These are phyloP conservation scores for Linum tenue DNA, from an alignment of 345 rosid species.

Conservation along the genomic window DNA sequence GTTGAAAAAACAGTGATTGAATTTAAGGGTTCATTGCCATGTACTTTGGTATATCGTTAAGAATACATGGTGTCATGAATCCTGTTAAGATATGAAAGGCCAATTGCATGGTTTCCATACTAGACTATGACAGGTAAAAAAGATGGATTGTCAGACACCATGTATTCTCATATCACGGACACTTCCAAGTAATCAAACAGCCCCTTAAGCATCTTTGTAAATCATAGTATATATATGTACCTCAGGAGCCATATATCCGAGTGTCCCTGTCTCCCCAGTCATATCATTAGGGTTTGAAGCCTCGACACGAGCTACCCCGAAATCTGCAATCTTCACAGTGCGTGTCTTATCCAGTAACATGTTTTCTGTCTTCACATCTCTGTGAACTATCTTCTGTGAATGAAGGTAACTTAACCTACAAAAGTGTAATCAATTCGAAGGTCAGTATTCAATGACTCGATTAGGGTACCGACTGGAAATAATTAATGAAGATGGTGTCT, in stretches of 20 bases:
- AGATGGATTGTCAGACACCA: neutral
- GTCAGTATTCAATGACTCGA: neutral
- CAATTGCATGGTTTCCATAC: neutral
- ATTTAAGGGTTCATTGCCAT: too few relatives aligned
- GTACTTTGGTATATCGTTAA: too few relatives aligned
- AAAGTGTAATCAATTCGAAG: neutral
- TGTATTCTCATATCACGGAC: too few relatives aligned
- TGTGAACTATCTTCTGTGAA: constrained; percentile 88
- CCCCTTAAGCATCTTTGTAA: too few relatives aligned
- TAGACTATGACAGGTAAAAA: constrained; percentile 1
- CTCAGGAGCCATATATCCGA: constrained; percentile 99
- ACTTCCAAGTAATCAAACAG: too few relatives aligned
- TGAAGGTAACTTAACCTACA: constrained; percentile 95
- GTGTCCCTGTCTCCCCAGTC: constrained; percentile 99
- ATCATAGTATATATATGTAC: constrained; percentile 21
- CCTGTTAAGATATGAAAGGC: neutral
- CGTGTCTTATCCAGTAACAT: constrained; percentile 88
- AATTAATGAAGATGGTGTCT: constrained; percentile 1
- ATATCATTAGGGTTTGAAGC: constrained; percentile 98
- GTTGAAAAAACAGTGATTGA: too few relatives aligned
- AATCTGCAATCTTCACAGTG: constrained; percentile 85
- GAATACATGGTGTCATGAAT: neutral
- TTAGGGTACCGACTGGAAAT: neutral
- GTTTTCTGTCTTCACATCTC: constrained; percentile 99
- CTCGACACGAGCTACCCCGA: constrained; percentile 98